Percentiles rank a stretch among this genome's conserved stretches.
Conservation (phyloP, 306 rosid genomes). For the Cotoneaster glaucophyllus region DNA sequence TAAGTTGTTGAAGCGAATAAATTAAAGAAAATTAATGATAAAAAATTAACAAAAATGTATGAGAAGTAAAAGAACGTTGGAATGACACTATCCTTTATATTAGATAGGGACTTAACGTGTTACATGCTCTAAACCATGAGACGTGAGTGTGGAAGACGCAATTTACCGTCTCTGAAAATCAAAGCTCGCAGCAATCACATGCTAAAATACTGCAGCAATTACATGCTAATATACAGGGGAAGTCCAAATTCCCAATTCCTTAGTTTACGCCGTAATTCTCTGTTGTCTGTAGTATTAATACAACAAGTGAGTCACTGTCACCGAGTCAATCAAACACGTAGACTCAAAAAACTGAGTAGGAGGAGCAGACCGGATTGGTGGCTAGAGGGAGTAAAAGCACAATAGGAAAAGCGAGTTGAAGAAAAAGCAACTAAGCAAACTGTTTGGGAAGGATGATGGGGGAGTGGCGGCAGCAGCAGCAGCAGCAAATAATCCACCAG, state of each 20-base stretch:
- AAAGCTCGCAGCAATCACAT: background rate
- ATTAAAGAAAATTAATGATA: too few species aligned
- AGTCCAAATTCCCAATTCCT: background rate
- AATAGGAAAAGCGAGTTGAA: background rate
- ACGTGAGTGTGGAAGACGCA: too few species aligned
- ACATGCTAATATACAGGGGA: background rate
- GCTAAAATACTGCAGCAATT: background rate
- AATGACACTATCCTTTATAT: too few species aligned
- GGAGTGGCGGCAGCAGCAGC: conserved; percentile 22
- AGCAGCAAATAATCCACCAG: conserved; percentile 1
- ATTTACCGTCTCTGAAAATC: background rate
- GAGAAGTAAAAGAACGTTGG: too few species aligned
- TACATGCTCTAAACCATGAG: too few species aligned
- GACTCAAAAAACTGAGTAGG: too few species aligned
- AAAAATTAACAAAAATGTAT: too few species aligned
- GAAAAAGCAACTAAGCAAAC: background rate
- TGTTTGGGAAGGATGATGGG: background rate
- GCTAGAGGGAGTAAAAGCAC: too few species aligned
- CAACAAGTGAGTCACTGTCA: background rate
- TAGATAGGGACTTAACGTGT: too few species aligned
- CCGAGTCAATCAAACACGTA: background rate
- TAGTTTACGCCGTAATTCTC: background rate
- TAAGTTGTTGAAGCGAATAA: fast-evolving
- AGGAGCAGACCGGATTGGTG: background rate
- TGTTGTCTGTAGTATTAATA: too few species aligned